These are phyloP conservation scores for Polyporus arcularius DNA, from an alignment of 768 basidiomycete species.

Conservation along the genomic window DNA sequence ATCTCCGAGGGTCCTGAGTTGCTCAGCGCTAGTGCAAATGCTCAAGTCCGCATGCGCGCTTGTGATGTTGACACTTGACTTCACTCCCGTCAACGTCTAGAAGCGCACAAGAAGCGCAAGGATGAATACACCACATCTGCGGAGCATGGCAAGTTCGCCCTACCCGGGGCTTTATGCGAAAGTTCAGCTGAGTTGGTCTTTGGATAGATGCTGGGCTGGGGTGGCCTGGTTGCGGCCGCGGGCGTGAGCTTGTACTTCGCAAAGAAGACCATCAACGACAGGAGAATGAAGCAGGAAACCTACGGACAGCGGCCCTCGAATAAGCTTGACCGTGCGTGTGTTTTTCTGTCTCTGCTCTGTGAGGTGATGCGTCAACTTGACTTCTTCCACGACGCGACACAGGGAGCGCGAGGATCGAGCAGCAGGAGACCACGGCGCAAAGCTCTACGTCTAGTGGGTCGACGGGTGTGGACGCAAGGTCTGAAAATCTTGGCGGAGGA, in stretches of 20 bases:
- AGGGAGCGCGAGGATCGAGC: conserved; percentile 18
- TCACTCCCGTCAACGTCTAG: too few species aligned
- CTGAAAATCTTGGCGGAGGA: neutral
- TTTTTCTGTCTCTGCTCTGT: neutral
- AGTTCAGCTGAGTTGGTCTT: neutral
- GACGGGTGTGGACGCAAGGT: neutral
- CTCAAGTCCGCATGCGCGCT: too few species aligned
- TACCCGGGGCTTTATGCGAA: neutral
- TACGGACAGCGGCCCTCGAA: conserved; percentile 34
- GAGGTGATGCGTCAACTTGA: neutral
- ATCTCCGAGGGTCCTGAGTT: too few species aligned
- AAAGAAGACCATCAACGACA: conserved; percentile 38
- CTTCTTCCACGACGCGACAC: neutral
- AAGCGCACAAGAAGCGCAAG: too few species aligned
- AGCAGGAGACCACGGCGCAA: conserved; percentile 8
- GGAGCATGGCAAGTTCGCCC: conserved; percentile 12
- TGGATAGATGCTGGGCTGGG: conserved; percentile 34
- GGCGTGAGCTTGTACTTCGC: conserved; percentile 41
- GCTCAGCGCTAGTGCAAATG: too few species aligned
- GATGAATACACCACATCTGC: conserved; percentile 16
- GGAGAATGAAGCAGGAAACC: conserved; percentile 33
- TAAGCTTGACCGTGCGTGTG: conserved; percentile 35
- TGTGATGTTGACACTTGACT: too few species aligned
- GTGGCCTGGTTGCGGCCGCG: conserved; percentile 36
- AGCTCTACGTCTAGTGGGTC: neutral